Evolutionary conservation across 2,329 filamentous ascomycete species (phyloP).

Genomic region (Epichloe gansuensis): DNA sequence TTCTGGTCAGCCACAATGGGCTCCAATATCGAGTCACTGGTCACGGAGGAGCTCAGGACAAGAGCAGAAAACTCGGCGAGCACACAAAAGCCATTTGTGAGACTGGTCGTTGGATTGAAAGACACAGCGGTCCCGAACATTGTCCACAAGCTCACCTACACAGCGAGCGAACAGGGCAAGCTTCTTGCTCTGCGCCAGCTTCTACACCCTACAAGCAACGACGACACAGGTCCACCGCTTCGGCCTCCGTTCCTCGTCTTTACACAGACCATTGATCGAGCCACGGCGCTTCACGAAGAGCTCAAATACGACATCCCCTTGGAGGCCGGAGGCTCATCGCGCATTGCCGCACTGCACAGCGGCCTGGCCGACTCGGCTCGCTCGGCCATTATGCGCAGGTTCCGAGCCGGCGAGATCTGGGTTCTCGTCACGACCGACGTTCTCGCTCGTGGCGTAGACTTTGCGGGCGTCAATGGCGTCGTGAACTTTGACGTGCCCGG

Average conservation of each 20-base stretch:
- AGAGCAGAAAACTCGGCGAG: slow-evolving; percentile 30
- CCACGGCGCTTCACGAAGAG: slow-evolving; percentile 75
- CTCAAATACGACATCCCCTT: slow-evolving; percentile 88
- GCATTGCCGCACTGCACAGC: slow-evolving; percentile 84
- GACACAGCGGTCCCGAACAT: slow-evolving; percentile 92
- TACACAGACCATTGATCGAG: slow-evolving; percentile 87
- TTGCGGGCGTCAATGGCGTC: slow-evolving; percentile 87
- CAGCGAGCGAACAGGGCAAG: slow-evolving; percentile 86
- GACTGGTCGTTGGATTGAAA: slow-evolving; percentile 89
- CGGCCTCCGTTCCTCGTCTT: slow-evolving; percentile 90
- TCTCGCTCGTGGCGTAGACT: slow-evolving; percentile 83
- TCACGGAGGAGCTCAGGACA: slow-evolving; percentile 51
- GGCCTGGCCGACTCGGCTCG: slow-evolving; percentile 66
- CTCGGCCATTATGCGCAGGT: slow-evolving; percentile 72
- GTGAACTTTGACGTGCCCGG: slow-evolving; percentile 96
- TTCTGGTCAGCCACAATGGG: slow-evolving; percentile 98
- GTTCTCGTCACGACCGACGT: slow-evolving; percentile 93
- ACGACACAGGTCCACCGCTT: slow-evolving; percentile 45
- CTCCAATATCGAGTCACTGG: slow-evolving; percentile 74
- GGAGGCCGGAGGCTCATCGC: slow-evolving; percentile 68
- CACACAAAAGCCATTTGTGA: slow-evolving; percentile 46
- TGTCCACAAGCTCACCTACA: slow-evolving; percentile 76
- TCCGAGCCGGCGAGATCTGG: slow-evolving; percentile 89
- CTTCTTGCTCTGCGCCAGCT: slow-evolving; percentile 83
- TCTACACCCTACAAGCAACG: slow-evolving; percentile 56